A percentile compares a stretch with the other conserved stretches of the same genome.
phyloP scores from a whole-genome alignment of 768 basidiomycete genomes.

The Kwoniella pini region DNA sequence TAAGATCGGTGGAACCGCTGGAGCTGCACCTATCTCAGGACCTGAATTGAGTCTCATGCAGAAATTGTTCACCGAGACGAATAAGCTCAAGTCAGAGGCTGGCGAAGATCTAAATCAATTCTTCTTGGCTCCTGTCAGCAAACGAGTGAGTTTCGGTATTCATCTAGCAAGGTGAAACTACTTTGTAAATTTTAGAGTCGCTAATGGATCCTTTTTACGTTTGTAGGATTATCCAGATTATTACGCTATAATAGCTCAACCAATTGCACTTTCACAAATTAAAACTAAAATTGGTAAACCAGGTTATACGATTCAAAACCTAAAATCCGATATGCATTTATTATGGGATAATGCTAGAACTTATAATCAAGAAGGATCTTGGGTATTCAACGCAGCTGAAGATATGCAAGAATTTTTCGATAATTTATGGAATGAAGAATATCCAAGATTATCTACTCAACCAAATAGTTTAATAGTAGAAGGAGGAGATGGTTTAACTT shows the following conservation, averaged over 20 bases:
- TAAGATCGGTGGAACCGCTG: slow-evolving; percentile 26
- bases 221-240: slow-evolving; percentile 87
- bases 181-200: no score
- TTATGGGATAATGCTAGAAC: slow-evolving; percentile 93
- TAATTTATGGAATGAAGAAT: slow-evolving; percentile 63
- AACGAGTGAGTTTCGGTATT: slow-evolving; percentile 57
- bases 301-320: slow-evolving; percentile 74
- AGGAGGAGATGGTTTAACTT: slow-evolving; percentile 11
- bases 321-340: slow-evolving; percentile 76
- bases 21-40: slow-evolving; percentile 15
- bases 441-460: slow-evolving; percentile 18
- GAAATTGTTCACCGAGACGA: slow-evolving; percentile 44
- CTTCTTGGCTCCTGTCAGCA: slow-evolving; percentile 52
- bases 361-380: slow-evolving; percentile 92
- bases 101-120: slow-evolving; percentile 47
- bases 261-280: slow-evolving; percentile 84
- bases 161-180: no score
- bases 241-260: slow-evolving; percentile 80
- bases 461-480: neutral
- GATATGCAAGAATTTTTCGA: slow-evolving; percentile 91
- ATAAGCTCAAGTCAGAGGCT: slow-evolving; percentile 36
- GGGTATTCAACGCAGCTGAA: slow-evolving; percentile 91
- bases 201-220: no score
- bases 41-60: slow-evolving; percentile 37
- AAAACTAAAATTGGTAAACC: slow-evolving; percentile 64